Evolutionary conservation across 495 filamentous ascomycete species (phyloP), one percentile per base, ranked within the genome.

Genomic region (Penicillium paradoxum): DNA sequence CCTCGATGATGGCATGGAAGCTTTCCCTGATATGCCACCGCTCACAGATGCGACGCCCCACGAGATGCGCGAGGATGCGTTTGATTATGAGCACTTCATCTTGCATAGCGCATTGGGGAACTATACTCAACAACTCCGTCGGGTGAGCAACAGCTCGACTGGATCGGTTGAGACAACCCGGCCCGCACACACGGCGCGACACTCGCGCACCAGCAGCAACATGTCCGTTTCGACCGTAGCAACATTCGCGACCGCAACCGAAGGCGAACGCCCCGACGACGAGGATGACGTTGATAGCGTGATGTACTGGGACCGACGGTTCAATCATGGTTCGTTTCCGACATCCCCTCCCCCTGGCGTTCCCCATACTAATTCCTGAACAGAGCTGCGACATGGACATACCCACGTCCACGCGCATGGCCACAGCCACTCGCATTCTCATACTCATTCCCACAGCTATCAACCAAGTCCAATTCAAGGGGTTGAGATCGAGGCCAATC

Each of bases 71-170:
- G 86, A 91, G 58, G 93, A 98, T 65, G 93, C 93, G 6, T 98
- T 98, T 66, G 93, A 96, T 65, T 98, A 98, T 57, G 89, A 97
- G 62, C 82, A 95, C 60, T 95, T 96, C 70, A 96, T 96, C 68
- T 78, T 97, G 10, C 90, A 95, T 63, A 91, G 87, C 60, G 88
- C 89, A 14, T 81, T 95, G 78, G 89, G 89, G n/a, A 87, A 74
- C 34, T 85, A 80, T 53, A 65, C 74, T 6, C 67, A 63, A 17
- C 69, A 78, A 41, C 73, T 85, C 59, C 74, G 79, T 24, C 72
- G 80, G 30, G 69, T 68, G 13, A 86, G 85, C 53, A 77, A 70
- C 34, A 81, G 75, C 55, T 91, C 88, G 0, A 79, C 77, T 21
- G 81, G 80, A 42, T 95, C 90, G 13, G 80, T 82, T 2, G 90